Evolutionary conservation across 495 filamentous ascomycete genomes (phyloP), one percentile per base, ranked within the genome.

Genomic region (Ramalina peruviana): DNA sequence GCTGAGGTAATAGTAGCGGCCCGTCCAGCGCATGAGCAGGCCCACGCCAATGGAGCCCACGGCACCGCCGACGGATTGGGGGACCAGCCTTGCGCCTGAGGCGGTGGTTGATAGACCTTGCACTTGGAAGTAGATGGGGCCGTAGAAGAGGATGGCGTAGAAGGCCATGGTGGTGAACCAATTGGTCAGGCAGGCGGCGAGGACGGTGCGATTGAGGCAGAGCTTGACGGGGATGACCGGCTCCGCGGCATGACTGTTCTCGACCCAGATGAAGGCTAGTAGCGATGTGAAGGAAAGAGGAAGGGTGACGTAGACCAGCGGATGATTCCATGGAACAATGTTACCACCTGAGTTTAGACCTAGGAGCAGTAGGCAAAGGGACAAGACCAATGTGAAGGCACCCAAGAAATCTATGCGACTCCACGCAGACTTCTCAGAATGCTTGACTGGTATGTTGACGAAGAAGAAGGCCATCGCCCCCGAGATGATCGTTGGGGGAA

Each of bases 261-360:
- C 73, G 51, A 86, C 69, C 66, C 78, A 84, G 56, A 79, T 67
- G 52, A 78, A 71, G n/a, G 58, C 58, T 9, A 51, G 17, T 7
- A 86, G 69, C 46, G 69, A 72, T 6, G 72, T 64, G 1, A 69
- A 23, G 11, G 78, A 77, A 4, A 86, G 65, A 0, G 79, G 73
- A 6, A 88, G 63, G 4, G 72, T 69, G 11, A 65, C 70, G 17
- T 80, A 61, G 11, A 85, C 76, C 10, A 86, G 67, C 0, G 82
- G 84, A 51, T 86, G 79, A 3, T 65, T 71, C 83, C 83, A 88
- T 1, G 82, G 82, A 0, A 88, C 76, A 11, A 79, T 54, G 51
- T 85, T 86, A 10, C 84, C 83, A 9, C 83, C 83, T 1, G 82
- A 76, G 55, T 83, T 87, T 27, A 88, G 66, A 3, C 81, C 83